Evolutionary conservation across 73 alveolate species (phyloP), one percentile per base, ranked within the genome.

Genomic region (Paramecium biaurelia): DNA sequence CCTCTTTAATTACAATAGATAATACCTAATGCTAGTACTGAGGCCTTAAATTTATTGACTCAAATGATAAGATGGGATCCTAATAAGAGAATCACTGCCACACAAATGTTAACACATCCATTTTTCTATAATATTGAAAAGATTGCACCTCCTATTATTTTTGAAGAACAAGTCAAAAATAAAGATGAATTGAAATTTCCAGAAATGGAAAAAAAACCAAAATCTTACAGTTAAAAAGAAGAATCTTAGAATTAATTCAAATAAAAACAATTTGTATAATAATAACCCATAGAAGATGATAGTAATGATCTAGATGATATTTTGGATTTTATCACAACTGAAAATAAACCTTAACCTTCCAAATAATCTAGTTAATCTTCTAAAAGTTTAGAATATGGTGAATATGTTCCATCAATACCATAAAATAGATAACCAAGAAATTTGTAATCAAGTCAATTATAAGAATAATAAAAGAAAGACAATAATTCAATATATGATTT

Each of bases 1-100:
- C 96, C 97, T 24, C 92, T 92, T 56, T 93, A 92, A 53, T 93
- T 98, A 53, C 90, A 89, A 43, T 86, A 92, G 35, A 34, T 95
- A 15, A 94, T 98, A 56, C 96, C 98, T 0, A 92, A 93, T 84
- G 99, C 99, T 11, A 93, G 96, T 85, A 76, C 87, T 35, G 99
- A 98, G 74, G 99, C 99, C 21, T 93, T 98, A 10, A 97, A 97
- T 67, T 92, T 98, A 32, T 93, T 98, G 89, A 92, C 92, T 70
- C 93, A 89, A 85, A 96, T 98, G 99, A 84, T 98, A 12, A 85
- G 92, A 70, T 98, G 99, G 96, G 99, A 98, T 94, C 99, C 99
- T 8, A 87, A 95, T 58, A 95, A 96, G 28, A 95, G 99, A 63
- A 99, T 98, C 2, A 95, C 99, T 21, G 99, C 99, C 4, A 93